Evolutionary conservation across 2,329 filamentous ascomycete species (phyloP), one percentile per base, ranked within the genome.

Genomic region (Hypoxylon sp.): DNA sequence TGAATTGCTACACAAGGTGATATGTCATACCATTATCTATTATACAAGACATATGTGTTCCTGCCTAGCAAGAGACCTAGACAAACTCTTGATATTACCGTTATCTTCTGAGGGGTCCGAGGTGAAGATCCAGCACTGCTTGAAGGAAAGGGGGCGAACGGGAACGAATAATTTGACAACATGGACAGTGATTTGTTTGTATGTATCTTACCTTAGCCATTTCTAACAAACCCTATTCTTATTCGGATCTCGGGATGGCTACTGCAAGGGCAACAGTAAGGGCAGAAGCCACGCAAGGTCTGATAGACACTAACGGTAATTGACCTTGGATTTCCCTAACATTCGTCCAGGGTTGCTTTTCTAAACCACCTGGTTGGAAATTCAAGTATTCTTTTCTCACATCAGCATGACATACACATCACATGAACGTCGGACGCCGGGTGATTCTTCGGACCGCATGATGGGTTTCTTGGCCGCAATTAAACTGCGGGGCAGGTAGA

Each of bases 371-470:
- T 33, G 29, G 31, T 24, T 11, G 24, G 33, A 50, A 50, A 44
- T 14, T 11, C 6, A 9, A 2, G 29, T 52, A n/a, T 57, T 37
- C 52, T 14, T 42, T n/a, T n/a, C 31, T 58, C 35, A 26, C 46
- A 44, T 46, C 33, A 51, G 48, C 50, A 59, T 59, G 47, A 39
- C 17, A 26, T 54, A 42, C 19, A 17, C 33, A 54, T 58, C 60
- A 56, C 55, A 60, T 56, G 54, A 56, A 64, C 48, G 26, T 48
- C 51, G 60, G 55, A 5, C 24, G 11, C 19, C 66, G 54, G 66
- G 19, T 3, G 13, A 47, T 67, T 33, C 37, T 48, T 52, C 46
- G 37, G 59, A 44, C 47, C 55, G 52, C 33, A 46, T 4, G 37
- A 50, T 55, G 13, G 10, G 39, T 54, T 33, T 59, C 33, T 55